These are phyloP conservation scores for Penicillium turbatum DNA, from an alignment of 495 filamentous ascomycete species.

Conservation along the genomic window DNA sequence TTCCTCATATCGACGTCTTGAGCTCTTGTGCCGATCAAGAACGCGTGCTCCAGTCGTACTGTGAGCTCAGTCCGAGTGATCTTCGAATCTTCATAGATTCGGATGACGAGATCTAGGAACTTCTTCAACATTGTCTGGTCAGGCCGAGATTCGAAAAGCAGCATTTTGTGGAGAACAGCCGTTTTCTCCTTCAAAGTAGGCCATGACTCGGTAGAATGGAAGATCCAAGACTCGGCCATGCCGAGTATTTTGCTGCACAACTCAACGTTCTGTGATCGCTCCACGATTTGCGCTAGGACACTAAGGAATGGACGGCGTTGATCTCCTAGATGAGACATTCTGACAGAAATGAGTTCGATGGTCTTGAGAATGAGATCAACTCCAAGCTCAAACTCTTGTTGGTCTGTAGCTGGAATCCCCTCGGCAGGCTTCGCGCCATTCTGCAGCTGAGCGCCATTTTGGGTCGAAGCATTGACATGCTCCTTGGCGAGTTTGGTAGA, in stretches of 20 bases:
- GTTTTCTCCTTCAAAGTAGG: constrained; percentile 98
- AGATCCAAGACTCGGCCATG: constrained; percentile 95
- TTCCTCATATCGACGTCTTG: constrained; percentile 97
- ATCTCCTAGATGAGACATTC: constrained; percentile 92
- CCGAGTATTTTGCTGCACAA: constrained; percentile 88
- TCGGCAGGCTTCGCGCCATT: constrained; percentile 46
- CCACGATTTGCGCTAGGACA: constrained; percentile 87
- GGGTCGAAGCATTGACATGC: constrained; percentile 72
- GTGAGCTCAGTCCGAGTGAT: constrained; percentile 94
- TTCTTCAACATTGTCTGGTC: constrained; percentile 81
- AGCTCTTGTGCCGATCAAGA: constrained; percentile 90
- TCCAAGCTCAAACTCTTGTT: constrained; percentile 77
- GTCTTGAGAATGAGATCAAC: constrained; percentile 87
- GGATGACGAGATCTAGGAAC: constrained; percentile 92
- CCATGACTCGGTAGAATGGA: constrained; percentile 86
- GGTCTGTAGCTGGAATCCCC: constrained; percentile 52
- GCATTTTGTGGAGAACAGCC: constrained; percentile 94
- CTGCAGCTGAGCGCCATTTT: constrained; percentile 33
- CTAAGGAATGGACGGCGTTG: constrained; percentile 89
- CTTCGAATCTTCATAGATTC: constrained; percentile 94
- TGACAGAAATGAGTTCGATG: constrained; percentile 81
- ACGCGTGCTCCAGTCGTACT: constrained; percentile 93
- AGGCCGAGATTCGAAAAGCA: constrained; percentile 79
- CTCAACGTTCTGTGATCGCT: constrained; percentile 79
- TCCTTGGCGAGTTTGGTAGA: constrained; percentile 91